These are phyloP conservation scores for Nicotiana tomentosiformis DNA, from an alignment of 257 asterid genomes.

Conservation along the genomic window DNA sequence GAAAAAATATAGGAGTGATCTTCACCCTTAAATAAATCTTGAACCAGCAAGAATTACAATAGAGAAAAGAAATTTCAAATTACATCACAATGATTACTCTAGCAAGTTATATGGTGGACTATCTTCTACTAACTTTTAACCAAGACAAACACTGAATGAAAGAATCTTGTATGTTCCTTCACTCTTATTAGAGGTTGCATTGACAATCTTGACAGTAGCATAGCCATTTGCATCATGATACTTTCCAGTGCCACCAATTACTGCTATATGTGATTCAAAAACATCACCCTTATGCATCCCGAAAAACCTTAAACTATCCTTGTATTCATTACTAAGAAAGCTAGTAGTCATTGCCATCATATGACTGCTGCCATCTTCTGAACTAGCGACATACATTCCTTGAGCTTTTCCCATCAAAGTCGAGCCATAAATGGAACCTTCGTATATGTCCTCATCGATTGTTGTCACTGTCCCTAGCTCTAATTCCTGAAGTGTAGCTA, in stretches of 20 bases:
- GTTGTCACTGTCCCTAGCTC: slow-evolving; percentile 51
- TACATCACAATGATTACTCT: neutral
- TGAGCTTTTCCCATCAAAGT: slow-evolving; percentile 59
- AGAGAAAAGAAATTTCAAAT: neutral
- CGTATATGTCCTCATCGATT: slow-evolving; percentile 53
- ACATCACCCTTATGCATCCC: slow-evolving; percentile 58
- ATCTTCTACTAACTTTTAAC: neutral
- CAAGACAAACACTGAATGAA: slow-evolving; percentile 19
- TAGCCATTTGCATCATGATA: slow-evolving; percentile 69
- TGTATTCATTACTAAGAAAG: slow-evolving; percentile 50
- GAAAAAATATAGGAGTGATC: neutral
- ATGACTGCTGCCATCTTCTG: slow-evolving; percentile 57
- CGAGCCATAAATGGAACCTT: slow-evolving; percentile 44
- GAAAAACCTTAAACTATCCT: slow-evolving; percentile 51
- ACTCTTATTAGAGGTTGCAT: slow-evolving; percentile 1
- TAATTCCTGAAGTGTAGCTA: slow-evolving; percentile 30
- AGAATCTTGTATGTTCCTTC: slow-evolving; percentile 15
- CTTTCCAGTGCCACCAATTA: slow-evolving; percentile 69
- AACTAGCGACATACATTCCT: slow-evolving; percentile 70
- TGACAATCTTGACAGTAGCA: slow-evolving; percentile 31
- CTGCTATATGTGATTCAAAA: slow-evolving; percentile 57
- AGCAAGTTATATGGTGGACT: neutral
- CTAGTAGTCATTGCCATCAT: slow-evolving; percentile 71
- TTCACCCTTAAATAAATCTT: neutral
- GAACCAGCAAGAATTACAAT: neutral